These are phyloP conservation scores for Erucastrum elatum DNA, from an alignment of 345 rosid species.

Conservation along the genomic window DNA sequence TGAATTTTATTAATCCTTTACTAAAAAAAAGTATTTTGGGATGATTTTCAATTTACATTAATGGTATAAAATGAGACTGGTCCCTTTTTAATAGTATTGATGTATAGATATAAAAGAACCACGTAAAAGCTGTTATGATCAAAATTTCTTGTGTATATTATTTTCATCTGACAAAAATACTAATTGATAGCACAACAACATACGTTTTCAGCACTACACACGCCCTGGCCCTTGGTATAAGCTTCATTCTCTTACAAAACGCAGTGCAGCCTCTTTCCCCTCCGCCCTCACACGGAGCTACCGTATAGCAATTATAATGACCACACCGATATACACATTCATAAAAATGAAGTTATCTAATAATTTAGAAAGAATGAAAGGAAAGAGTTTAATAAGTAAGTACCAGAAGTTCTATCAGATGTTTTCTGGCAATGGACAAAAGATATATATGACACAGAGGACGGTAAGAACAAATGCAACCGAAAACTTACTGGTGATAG, in stretches of 20 bases:
- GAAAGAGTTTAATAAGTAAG: neutral
- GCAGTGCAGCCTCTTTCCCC: neutral
- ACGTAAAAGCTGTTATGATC: neutral
- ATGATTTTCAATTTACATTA: too few relatives aligned
- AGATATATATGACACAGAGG: neutral
- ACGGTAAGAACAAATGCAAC: neutral
- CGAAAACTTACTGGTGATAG: neutral
- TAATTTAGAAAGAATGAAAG: neutral
- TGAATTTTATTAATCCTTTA: too few relatives aligned
- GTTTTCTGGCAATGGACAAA: neutral
- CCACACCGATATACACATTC: neutral
- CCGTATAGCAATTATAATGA: conserved; percentile 3
- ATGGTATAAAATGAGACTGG: too few relatives aligned
- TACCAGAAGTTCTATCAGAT: conserved; percentile 15
- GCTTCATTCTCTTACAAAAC: conserved; percentile 11
- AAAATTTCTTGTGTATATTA: neutral
- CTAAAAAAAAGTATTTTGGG: too few relatives aligned
- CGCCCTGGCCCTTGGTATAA: neutral
- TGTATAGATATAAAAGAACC: neutral
- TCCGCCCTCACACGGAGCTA: neutral
- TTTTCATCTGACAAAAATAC: neutral
- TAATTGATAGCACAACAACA: conserved; percentile 10
- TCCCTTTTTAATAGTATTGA: too few relatives aligned
- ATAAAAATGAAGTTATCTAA: neutral
- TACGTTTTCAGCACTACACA: neutral